Evolutionary conservation across 2,329 filamentous ascomycete genomes (phyloP).

Genomic region (Penicillium sp.): DNA sequence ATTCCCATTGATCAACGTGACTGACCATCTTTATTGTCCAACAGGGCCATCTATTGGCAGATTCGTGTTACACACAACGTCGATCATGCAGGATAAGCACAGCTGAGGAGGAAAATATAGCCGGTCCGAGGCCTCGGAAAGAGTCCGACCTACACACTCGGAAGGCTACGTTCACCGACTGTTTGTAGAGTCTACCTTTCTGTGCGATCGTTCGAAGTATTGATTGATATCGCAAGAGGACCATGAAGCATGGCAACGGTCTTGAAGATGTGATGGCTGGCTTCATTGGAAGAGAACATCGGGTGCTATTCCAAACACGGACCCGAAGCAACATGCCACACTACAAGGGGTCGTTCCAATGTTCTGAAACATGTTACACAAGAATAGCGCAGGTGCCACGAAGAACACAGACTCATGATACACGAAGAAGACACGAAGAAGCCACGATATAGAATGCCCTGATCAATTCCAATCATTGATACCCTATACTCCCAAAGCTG

Average conservation of each 20-base stretch:
- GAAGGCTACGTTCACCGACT: not conserved
- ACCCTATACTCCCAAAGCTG: conserved; percentile 6
- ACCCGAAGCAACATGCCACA: not conserved
- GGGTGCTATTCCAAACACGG: not conserved
- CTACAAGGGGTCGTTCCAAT: not conserved
- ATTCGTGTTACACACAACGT: not conserved
- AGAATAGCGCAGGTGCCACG: not conserved
- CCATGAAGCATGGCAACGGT: too few relatives aligned
- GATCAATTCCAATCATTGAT: conserved; percentile 1
- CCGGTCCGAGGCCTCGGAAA: not conserved
- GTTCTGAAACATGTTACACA: not conserved
- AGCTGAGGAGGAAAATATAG: not conserved
- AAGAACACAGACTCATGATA: not conserved
- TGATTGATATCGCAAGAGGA: not conserved
- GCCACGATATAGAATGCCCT: not conserved
- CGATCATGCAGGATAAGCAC: conserved; percentile 2
- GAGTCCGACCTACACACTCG: not conserved
- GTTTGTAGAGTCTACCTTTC: not conserved
- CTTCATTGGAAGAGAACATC: not conserved
- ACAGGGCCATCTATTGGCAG: not conserved
- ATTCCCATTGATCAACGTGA: too few relatives aligned
- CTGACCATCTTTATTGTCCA: not conserved
- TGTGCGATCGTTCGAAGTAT: not conserved
- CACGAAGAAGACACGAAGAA: not conserved
- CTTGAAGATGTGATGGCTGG: not conserved